Evolutionary conservation across 2,329 filamentous ascomycete species (phyloP), one percentile per base, ranked within the genome.

Genomic region (Immersiporthe knoxdaviesiana): DNA sequence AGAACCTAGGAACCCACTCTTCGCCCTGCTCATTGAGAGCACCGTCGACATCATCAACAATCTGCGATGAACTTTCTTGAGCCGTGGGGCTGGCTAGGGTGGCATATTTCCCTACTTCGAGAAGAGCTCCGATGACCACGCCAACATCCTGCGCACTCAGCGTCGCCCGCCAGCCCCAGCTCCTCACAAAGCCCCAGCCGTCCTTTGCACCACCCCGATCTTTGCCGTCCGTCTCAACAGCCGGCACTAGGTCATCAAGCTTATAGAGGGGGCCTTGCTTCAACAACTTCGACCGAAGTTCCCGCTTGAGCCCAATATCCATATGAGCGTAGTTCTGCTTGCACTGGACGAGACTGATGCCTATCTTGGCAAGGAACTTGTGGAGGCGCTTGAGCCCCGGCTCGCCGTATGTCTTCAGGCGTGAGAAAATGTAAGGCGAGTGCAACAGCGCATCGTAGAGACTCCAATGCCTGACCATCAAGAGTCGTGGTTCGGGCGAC

Each of bases 371-470:
- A 2, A 99, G 86, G 0, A 99, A 86, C 77, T 98, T 98, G 79
- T 97, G 93, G 27, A 99, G 84, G 65, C 95, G 88, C 78, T 97
- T 97, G 66, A 92, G 87, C 3, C 96, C 96, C 64, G 87, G 88
- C 72, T 98, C 96, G 70, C 91, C 97, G 95, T 96, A 99, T 61
- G 97, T 94, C 79, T 97, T 95, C 60, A 99, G 85, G 41, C 93
- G 88, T 3, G 95, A 93, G 70, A 97, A 95, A 5, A 99, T 87
- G 76, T 97, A 98, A 0, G 95, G 94, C 0, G 94, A 97, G 78
- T 99, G 96, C 16, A 98, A 86, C 96, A 99, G 98, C 78, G 94
- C 97, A 76, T 99, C 96, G 79, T 98, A 98, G 18, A 99, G 84
- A 74, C 93, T 97, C 96, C 96, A 99, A 78, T 99, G 96, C 44